Evolutionary conservation across 2,329 filamentous ascomycete species (phyloP), one percentile per base, ranked within the genome.

Genomic region (Hypoxylon sp.): DNA sequence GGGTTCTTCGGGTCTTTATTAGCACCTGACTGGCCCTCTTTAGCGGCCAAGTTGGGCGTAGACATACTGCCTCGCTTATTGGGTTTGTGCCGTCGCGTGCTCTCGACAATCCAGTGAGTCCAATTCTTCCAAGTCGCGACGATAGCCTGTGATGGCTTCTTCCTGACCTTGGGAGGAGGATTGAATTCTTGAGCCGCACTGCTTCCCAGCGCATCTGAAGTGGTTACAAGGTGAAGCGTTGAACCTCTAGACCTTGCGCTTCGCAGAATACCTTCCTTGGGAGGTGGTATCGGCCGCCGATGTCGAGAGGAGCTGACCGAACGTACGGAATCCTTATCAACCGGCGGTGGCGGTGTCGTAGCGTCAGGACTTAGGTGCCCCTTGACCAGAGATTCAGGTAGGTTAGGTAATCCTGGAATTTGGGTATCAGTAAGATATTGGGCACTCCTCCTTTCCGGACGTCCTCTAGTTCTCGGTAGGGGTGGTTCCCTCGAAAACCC

Each of bases 151-250:
- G 81, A 82, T 3, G 81, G 79, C 64, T 79, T 80, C 64, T 80
- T 81, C 54, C 76, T 76, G 15, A 79, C 70, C 60, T 82, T 83
- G 42, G 75, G 75, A 5, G 63, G 67, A 46, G 69, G 52, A 19
- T 57, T 56, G 8, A 56, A 55, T 31, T 65, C 57, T 25, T 51
- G 63, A 45, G 56, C 62, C 19, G 60, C 58, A 44, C 68, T 69
- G n/a, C 69, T 59, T 13, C 70, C 71, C 11, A 83, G 58, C 1
- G 75, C 76, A 12, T 83, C 80, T 5, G 78, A 77, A 0, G 83
- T 85, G 7, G 89, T 88, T 27, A 95, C 91, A 3, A 95, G 82
- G 67, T 96, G 91, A 21, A 97, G 80, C 57, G 91, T 94, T 61
- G 91, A 96, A 31, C 90, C 89, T 53, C 90, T 80, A 60, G 89